phyloP scores from a whole-genome alignment of 495 filamentous ascomycete genomes.

The Penicillium atrosanguineum region DNA sequence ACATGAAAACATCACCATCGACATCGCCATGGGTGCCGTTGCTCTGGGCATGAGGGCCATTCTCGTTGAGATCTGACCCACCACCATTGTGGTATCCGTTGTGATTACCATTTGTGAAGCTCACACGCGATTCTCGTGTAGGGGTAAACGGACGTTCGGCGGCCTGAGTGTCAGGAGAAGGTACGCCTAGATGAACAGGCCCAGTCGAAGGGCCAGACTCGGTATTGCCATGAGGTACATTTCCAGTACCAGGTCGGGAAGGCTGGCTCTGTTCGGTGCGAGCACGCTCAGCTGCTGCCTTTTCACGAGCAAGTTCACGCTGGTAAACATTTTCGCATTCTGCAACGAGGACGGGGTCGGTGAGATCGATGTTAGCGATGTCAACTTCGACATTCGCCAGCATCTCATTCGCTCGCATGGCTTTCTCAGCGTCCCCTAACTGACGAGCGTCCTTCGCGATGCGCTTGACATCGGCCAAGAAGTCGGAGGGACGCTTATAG shows the following conservation, averaged over 20 bases:
- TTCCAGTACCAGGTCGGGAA: constrained; percentile 25
- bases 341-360: constrained; percentile 59
- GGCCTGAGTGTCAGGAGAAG: constrained; percentile 40
- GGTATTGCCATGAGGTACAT: constrained; percentile 45
- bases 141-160: constrained; percentile 52
- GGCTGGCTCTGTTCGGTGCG: constrained; percentile 20
- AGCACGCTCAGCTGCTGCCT: constrained; percentile 60
- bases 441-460: constrained; percentile 79
- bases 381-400: constrained; percentile 90
- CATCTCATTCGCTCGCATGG: constrained; percentile 84
- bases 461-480: constrained; percentile 77
- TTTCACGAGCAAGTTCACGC: constrained; percentile 70
- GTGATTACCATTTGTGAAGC: constrained; percentile 46
- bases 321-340: constrained; percentile 72
- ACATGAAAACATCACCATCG: constrained; percentile 55
- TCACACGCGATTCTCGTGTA: constrained; percentile 43
- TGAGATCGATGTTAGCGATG: constrained; percentile 63
- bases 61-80: constrained; percentile 47
- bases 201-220: constrained; percentile 50
- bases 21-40: constrained; percentile 67
- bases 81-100: constrained; percentile 35
- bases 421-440: constrained; percentile 69
- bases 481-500: constrained; percentile 86
- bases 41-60: constrained; percentile 46
- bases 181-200: constrained; percentile 59